Evolutionary conservation across 345 rosid species (phyloP), one percentile per base, ranked within the genome.

Genomic region (Pseudoturritis turrita): DNA sequence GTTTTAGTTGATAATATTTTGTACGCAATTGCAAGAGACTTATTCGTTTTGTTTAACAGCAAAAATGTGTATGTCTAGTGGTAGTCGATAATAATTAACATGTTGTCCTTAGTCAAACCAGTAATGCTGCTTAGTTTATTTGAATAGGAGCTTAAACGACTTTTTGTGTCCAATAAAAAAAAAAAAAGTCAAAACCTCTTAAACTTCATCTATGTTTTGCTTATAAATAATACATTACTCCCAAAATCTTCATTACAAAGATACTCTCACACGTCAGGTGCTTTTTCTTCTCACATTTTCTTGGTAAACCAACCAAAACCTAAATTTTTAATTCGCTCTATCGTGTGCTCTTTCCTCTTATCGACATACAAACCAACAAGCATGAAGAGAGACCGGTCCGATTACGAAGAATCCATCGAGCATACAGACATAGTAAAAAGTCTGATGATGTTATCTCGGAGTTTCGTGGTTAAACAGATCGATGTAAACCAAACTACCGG

Each of bases 311-410:
- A 72, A 40, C 61, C 53, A n/a, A 62, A 41, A 52, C 62, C 69
- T 5, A 72, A 40, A 21, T 51, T 11, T 19, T 13, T 39, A 40
- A 0, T 60, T 49, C 7, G 28, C n/a, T 70, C 35, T 35, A 18
- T 19, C 53, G 18, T 33, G n/a, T 68, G 22, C 21, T 68, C 40
- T 60, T 70, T 71, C 13, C 33, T 51, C 43, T 44, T 69, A 36
- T 57, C 15, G 15, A 44, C 15, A 14, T 33, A 57, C 3, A 21
- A 52, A 37, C 40, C 22, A 3, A 26, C n/a, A 40, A 65, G 49
- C 56, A 81, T 83, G 84, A 85, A 84, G 73, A 80, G 88, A 77
- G 79, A 17, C 10, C 68, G 79, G 68, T 77, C 81, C 0, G 68
- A 58, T 29, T 17, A 45, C 19, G 79, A 31, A 65, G 84, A 83